A percentile compares a stretch with the other conserved stretches of the same genome.
Evolutionary conservation across 75 land plant genomes (phyloP).

Genomic region (Sequoiadendron giganteum): DNA sequence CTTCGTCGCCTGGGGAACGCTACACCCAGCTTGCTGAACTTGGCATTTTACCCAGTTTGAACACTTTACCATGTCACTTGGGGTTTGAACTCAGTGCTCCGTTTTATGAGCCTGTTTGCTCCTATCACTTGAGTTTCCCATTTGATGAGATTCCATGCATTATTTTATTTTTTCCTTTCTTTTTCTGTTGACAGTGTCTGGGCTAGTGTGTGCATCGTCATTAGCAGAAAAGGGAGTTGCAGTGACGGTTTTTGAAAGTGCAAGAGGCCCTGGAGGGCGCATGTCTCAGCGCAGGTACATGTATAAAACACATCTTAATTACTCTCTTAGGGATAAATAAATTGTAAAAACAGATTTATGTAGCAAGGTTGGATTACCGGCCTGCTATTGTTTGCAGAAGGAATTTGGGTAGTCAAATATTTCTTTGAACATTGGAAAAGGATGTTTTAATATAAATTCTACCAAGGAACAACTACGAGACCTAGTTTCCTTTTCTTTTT

Average conservation of each 20-base stretch:
- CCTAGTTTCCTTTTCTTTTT: not conserved
- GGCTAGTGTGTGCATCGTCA: conserved; percentile 63
- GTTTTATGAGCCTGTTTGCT: not conserved
- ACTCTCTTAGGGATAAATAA: not conserved
- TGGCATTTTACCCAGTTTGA: not conserved
- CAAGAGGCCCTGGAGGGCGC: conserved; percentile 83
- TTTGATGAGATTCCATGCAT: not conserved
- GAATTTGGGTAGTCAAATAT: not conserved
- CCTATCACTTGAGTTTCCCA: not conserved
- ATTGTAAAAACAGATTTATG: not conserved
- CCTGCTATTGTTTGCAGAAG: not conserved
- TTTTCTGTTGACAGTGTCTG: conserved; percentile 50
- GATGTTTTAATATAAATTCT: not conserved
- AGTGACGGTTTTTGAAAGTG: conserved; percentile 72
- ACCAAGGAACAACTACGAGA: not conserved
- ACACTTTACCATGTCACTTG: not conserved
- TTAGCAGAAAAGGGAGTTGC: conserved; percentile 63
- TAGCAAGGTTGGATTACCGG: not conserved
- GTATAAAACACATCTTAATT: not conserved
- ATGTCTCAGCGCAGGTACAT: conserved; percentile 71
- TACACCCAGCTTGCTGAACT: not conserved
- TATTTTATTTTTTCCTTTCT: not conserved
- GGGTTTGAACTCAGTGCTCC: not conserved
- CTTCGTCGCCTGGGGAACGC: not conserved
- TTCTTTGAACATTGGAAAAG: not conserved